Percentiles rank a stretch among this genome's conserved stretches.
Conservation (phyloP, 768 basidiomycete species). For the Postia placenta region DNA sequence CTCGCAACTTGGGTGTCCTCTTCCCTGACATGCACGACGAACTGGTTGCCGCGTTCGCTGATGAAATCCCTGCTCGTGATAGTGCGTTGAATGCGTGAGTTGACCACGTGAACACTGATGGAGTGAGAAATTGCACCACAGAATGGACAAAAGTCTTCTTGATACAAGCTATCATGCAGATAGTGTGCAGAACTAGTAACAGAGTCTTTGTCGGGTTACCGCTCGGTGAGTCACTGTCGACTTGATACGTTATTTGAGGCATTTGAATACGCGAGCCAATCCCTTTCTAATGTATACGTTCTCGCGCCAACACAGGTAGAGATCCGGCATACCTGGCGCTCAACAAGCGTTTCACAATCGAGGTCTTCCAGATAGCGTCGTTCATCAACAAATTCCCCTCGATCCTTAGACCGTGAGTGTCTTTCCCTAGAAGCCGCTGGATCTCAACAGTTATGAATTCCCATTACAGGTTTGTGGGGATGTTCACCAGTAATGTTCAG, state of each 20-base stretch:
- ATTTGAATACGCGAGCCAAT: neutral
- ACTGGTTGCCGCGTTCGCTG: constrained; percentile 32
- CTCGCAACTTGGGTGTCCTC: constrained; percentile 30
- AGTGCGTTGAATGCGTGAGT: constrained; percentile 4
- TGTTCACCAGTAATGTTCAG: constrained; percentile 8
- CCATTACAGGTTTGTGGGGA: constrained; percentile 13
- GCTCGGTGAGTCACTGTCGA: constrained; percentile 26
- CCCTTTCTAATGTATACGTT: neutral
- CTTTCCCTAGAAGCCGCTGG: neutral
- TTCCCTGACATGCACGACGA: constrained; percentile 42
- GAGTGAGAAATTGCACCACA: constrained; percentile 13
- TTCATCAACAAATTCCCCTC: constrained; percentile 33
- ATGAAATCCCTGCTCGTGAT: constrained; percentile 13
- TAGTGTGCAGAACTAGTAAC: constrained; percentile 34
- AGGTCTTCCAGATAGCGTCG: constrained; percentile 25
- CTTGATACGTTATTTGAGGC: constrained; percentile 4
- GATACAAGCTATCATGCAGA: constrained; percentile 24
- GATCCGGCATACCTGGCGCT: constrained; percentile 34
- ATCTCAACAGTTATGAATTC: neutral
- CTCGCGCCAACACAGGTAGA: constrained; percentile 26
- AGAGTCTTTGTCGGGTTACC: constrained; percentile 41
- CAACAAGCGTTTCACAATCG: constrained; percentile 28
- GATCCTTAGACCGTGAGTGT: constrained; percentile 37
- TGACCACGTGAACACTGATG: neutral
- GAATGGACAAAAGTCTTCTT: constrained; percentile 30